Base-by-base conservation (phyloP, 148 eudicot species). In the Silene uniflora region DNA sequence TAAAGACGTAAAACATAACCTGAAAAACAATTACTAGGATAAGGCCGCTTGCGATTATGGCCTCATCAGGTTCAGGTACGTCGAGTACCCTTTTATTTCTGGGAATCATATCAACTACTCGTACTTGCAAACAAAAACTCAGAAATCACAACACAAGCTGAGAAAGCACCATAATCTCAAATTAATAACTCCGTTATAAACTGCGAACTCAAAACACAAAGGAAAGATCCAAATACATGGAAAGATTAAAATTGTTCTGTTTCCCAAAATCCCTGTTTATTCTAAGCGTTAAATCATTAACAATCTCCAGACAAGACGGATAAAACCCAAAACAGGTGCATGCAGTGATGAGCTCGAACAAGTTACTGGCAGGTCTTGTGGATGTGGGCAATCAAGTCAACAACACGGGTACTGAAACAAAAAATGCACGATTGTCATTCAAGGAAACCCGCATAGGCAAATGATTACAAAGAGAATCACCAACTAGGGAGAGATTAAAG, bases 311-410 rank as follows among this genome's bases (percentile, higher is more conserved):
- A 64, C 59, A 68, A 24, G 7, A 46, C 66, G 49, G 67, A 59
- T 10, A 42, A 13, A 24, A 75, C 18, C 35, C n/a, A 29, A 13
- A 24, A 16, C 58, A 39, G 44, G 44, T 39, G 9, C 44, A 39
- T 6, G 44, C 44, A 11, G 25, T 18, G 65, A 59, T 10, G 55
- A 27, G 18, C 75, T 10, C 66, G 19, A 69, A 32, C 69, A 70
- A 80, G n/a, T 22, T 82, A 88, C 76, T 77, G 78, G 68, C 32
- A 46, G 58, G 81, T 56, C 73, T 84, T 85, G 22, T 89, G 80
- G 77, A 91, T 87, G 80, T 91, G 96, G 23, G 76, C 81, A 19
- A 89, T 89, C 88, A 91, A 68, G 83, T 91, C 96, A 46, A 91
- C 91, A 49, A 91, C 96, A 74, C 96, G 93, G 46, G 93, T 25